phyloP scores from a whole-genome alignment of 805 yeast species.

The Phaffomyces antillensis region DNA sequence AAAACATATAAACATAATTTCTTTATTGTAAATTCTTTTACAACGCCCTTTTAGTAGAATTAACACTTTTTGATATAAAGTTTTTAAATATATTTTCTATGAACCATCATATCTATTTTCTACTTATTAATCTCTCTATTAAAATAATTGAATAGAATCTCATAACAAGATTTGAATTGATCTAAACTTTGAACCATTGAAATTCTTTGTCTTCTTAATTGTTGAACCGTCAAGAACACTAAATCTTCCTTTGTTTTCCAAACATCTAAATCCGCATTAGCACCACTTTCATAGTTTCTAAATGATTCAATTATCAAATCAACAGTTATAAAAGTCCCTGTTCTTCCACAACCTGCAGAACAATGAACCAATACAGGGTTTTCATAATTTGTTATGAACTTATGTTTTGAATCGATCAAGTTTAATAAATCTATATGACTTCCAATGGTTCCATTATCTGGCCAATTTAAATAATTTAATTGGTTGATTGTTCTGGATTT shows the following conservation, averaged over 20 bases:
- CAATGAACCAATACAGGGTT: constrained; percentile 77
- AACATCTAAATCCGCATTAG: constrained; percentile 9
- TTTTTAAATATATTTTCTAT: too few species aligned
- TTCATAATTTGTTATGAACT: constrained; percentile 13
- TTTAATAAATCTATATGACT: constrained; percentile 28
- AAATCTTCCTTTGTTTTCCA: constrained; percentile 36
- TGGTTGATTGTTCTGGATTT: constrained; percentile 49
- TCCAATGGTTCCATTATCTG: constrained; percentile 64
- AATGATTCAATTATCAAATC: constrained; percentile 31
- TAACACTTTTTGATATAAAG: too few species aligned
- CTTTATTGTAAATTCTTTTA: too few species aligned
- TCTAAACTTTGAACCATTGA: constrained; percentile 81
- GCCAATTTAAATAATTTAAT: constrained; percentile 73
- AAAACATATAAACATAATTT: too few species aligned
- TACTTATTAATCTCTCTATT: too few species aligned
- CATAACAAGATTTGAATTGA: constrained; percentile 71
- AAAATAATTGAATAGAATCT: constrained; percentile 32
- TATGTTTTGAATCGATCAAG: constrained; percentile 26
- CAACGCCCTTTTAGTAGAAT: too few species aligned
- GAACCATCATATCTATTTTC: too few species aligned
- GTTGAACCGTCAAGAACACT: constrained; percentile 54
- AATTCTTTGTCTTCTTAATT: constrained; percentile 64
- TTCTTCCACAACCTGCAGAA: constrained; percentile 96
- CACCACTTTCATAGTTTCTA: constrained; percentile 6
- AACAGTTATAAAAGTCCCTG: constrained; percentile 80